These are phyloP conservation scores for Coemansia sp. DNA, from an alignment of 192 early-diverging fungal genomes.

Conservation along the genomic window DNA sequence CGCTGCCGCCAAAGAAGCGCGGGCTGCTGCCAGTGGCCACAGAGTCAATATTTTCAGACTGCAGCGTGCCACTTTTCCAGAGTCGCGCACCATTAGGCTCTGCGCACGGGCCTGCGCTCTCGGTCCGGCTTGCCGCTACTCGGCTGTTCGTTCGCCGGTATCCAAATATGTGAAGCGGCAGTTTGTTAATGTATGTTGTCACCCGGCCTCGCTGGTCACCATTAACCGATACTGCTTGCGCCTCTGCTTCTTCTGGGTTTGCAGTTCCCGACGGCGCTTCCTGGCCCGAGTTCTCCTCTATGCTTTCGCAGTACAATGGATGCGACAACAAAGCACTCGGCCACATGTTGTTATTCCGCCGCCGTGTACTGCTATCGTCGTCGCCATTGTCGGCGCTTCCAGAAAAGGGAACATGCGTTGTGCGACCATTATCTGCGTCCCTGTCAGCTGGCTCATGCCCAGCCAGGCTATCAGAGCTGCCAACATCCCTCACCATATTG, in stretches of 20 bases:
- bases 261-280: neutral
- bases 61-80: neutral
- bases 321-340: neutral
- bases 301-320: slow-evolving; percentile 3
- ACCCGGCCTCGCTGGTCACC: neutral
- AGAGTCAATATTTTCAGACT: neutral
- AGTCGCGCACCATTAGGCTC: neutral
- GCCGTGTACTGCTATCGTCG: neutral
- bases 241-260: neutral
- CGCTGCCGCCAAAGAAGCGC: slow-evolving; percentile 6
- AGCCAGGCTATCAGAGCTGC: slow-evolving; percentile 1
- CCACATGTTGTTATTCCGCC: neutral
- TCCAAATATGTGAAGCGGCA: slow-evolving; percentile 22
- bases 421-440: neutral
- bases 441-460: neutral
- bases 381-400: neutral
- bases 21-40: neutral
- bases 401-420: neutral
- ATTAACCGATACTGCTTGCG: neutral
- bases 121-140: neutral
- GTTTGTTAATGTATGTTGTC: slow-evolving; percentile 11
- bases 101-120: neutral
- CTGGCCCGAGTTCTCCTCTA: slow-evolving; percentile 5
- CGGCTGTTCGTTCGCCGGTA: slow-evolving; percentile 4
- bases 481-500: neutral